Evolutionary conservation across 1,284 basidiomycete genomes (phyloP), one percentile per base, ranked within the genome.

Genomic region (Puccinia hordei): DNA sequence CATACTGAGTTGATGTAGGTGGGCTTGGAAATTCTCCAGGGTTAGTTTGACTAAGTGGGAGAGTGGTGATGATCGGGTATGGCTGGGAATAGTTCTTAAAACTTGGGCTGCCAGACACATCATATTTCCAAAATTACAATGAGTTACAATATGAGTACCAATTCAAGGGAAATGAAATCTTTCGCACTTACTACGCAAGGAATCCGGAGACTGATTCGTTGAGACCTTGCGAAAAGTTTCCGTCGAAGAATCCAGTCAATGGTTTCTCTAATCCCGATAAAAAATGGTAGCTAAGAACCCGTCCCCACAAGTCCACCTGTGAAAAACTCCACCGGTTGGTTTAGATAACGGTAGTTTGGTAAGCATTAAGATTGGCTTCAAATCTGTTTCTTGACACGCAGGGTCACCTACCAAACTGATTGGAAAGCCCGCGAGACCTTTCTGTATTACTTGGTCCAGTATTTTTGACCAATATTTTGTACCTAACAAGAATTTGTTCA

Each of bases 251-350:
- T 15, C 49, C 57, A 13, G 44, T 30, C 10, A 55, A 53, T 33
- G 27, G 68, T n/a, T 73, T 73, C 15, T 73, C 69, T 38, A 69
- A 17, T 22, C 55, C 66, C n/a, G 46, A 59, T 49, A 80, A 51
- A 51, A 80, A 80, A 63, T 80, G 77, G 30, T 80, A 72, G 68
- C 77, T 80, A 5, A 80, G 66, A n/a, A 80, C 59, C 19, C 77
- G 65, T 46, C 77, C 77, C 77, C 77, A 80, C 55, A 80, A 72
- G 44, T 80, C 77, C 35, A 80, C 69, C 69, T 73, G 33, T 27
- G 5, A 27, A 53, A n/a, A 35, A 41, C 33, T 53, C 59, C 30
- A n/a, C 17, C 30, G 59, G 59, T 59, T 59, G 27, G 57, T 59
- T 15, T 59, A 59, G 10, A 59, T 59, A 59, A 30, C 27, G 24